Percentiles rank a stretch among this genome's conserved stretches.
Conservation (phyloP, 2,329 filamentous ascomycete genomes). For the Ascochyta fabae region DNA sequence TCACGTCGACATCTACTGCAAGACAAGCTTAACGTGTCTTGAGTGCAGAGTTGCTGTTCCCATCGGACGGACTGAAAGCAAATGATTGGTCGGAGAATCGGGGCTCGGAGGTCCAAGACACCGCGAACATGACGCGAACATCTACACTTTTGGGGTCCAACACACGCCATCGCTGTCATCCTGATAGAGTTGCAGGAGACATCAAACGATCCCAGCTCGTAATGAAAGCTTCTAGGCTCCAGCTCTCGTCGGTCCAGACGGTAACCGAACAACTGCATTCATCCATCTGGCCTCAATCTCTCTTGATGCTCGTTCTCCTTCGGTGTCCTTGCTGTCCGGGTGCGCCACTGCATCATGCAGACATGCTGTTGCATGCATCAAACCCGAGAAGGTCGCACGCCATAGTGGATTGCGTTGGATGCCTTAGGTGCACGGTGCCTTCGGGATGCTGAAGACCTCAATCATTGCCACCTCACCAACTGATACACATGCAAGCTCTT, state of each 20-base stretch:
- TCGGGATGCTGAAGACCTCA: too few relatives aligned
- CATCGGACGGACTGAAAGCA: background rate
- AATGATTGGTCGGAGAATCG: conserved; percentile 1
- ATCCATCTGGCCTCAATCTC: background rate
- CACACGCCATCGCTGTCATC: background rate
- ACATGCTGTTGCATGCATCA: too few relatives aligned
- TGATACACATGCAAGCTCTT: too few relatives aligned
- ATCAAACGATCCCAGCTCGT: background rate
- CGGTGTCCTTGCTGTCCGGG: too few relatives aligned
- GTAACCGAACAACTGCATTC: background rate
- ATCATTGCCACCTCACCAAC: too few relatives aligned
- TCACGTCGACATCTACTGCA: conserved; percentile 5
- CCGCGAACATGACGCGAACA: conserved; percentile 11
- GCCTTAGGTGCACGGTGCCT: too few relatives aligned
- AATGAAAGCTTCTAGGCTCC: background rate
- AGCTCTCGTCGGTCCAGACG: background rate
- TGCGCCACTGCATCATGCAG: too few relatives aligned
- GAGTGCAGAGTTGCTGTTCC: background rate
- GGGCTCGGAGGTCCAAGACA: background rate
- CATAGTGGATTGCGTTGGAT: too few relatives aligned
- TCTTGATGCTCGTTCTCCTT: background rate
- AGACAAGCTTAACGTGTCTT: conserved; percentile 1
- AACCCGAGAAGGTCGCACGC: too few relatives aligned
- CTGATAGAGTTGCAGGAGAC: background rate
- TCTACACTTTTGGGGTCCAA: background rate